Evolutionary conservation across 257 asterid species (phyloP).

Genomic region (Nicotiana obtusifolia): DNA sequence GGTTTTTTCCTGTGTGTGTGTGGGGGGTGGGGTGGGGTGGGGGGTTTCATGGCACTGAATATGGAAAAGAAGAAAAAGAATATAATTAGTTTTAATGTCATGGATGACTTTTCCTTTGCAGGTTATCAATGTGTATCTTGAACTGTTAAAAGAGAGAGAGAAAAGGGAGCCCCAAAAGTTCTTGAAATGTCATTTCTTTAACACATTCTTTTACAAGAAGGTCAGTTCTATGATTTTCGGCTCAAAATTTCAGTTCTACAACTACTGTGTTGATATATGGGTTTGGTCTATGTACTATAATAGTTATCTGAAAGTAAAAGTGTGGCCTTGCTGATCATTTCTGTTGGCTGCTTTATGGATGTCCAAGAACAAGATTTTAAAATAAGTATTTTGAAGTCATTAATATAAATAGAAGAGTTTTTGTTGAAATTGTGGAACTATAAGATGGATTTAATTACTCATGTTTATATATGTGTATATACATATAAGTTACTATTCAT

Average conservation of each 20-base stretch:
- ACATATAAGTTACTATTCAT: not conserved
- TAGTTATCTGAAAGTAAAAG: not conserved
- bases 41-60: not conserved
- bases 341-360: not conserved
- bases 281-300: not conserved
- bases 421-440: not conserved
- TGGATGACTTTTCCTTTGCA: conserved; percentile 26
- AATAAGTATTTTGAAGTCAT: not conserved
- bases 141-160: conserved; percentile 84
- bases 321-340: not conserved
- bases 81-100: not conserved
- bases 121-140: conserved; percentile 90
- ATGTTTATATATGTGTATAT: not conserved
- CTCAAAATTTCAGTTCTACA: not conserved
- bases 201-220: conserved; percentile 89
- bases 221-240: conserved; percentile 22
- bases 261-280: not conserved
- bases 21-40: not conserved
- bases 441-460: not conserved
- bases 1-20: no score
- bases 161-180: conserved; percentile 70
- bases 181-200: conserved; percentile 85
- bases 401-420: not conserved
- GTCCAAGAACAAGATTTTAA: not conserved
- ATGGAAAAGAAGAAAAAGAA: not conserved